A percentile compares a stretch with the other conserved stretches of the same genome.
Evolutionary conservation across 331 rosid species (phyloP).

Genomic region (Arachis monticola): DNA sequence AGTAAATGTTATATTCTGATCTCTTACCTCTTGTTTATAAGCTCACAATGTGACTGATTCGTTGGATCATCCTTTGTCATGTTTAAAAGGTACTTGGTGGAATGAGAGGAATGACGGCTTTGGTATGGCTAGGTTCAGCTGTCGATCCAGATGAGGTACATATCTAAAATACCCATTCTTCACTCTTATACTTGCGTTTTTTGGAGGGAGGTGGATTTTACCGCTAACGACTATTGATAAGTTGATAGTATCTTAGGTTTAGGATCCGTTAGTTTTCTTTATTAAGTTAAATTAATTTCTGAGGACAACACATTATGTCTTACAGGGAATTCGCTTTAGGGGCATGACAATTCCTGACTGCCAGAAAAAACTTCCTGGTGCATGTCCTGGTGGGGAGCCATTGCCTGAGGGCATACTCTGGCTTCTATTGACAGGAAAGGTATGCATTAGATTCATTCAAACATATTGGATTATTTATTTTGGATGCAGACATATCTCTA

Average conservation of each 20-base stretch:
- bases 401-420: conserved; percentile 93
- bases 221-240: conserved; percentile 11
- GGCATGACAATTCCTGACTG: conserved; percentile 90
- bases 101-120: conserved; percentile 99
- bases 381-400: conserved; percentile 91
- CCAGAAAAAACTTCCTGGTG: conserved; percentile 86
- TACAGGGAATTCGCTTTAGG: conserved; percentile 95
- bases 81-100: conserved; percentile 87
- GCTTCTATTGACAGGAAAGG: conserved; percentile 97
- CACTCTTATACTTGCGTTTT: conserved; percentile 28
- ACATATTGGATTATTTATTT: conserved; percentile 27
- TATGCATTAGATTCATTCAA: conserved; percentile 37
- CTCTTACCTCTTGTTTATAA: not conserved
- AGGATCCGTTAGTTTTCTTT: conserved; percentile 27
- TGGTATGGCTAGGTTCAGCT: conserved; percentile 92
- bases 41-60: conserved; percentile 34
- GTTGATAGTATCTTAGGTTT: conserved; percentile 23
- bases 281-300: conserved; percentile 40
- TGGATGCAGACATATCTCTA: conserved; percentile 8
- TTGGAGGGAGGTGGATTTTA: conserved; percentile 16
- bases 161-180: conserved; percentile 37
- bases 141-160: conserved; percentile 98
- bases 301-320: conserved; percentile 33
- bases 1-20: not conserved
- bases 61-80: conserved; percentile 27